Base-by-base conservation (phyloP, 139 green algal species). In the Chlamydomonas sp. region DNA sequence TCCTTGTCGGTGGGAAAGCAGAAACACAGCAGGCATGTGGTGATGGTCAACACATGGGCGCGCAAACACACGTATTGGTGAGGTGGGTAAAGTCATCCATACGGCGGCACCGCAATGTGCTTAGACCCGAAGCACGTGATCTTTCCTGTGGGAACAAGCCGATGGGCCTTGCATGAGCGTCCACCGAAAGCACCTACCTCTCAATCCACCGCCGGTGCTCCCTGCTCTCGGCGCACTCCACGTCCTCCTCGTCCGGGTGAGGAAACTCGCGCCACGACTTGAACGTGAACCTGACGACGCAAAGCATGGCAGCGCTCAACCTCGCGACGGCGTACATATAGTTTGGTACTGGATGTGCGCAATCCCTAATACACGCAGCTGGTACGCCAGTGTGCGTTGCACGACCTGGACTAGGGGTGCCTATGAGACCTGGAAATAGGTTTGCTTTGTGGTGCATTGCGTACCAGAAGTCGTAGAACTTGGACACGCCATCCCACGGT, bases 381-480 rank as follows among this genome's bases (percentile, higher is more conserved):
- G 31, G 31, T 49, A 49, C 31, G 31, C 31, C 31, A 49, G 31
- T 49, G 31, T 49, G 31, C 31, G 31, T 49, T 49, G 31, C 31
- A 49, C 31, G 31, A 49, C 31, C 31, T 49, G 31, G 31, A 49
- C 31, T 49, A 49, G 31, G 31, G 31, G 31, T 49, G 31, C 31
- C 31, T 49, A 49, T 49, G 31, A 49, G 31, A 49, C 31, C 31
- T 49, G 31, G 31, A 49, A 49, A 49, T 49, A 49, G 31, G 31
- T 49, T 49, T 49, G 31, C 31, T 49, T 49, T 49, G 31, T 14
- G 74, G 49, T 8, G 12, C 49, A 8, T 6, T 5, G 12, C 77
- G 31, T 57, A 99, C 97, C 97, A 99, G 82, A 99, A 99, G 92
- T 99, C 94, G 89, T 99, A 99, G 86, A 99, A 99, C 67, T 90